A percentile compares a stretch with the other conserved stretches of the same genome.
These are phyloP conservation scores for Allomyces arbusculus DNA, from an alignment of 192 early-diverging fungal species.

Conservation along the genomic window DNA sequence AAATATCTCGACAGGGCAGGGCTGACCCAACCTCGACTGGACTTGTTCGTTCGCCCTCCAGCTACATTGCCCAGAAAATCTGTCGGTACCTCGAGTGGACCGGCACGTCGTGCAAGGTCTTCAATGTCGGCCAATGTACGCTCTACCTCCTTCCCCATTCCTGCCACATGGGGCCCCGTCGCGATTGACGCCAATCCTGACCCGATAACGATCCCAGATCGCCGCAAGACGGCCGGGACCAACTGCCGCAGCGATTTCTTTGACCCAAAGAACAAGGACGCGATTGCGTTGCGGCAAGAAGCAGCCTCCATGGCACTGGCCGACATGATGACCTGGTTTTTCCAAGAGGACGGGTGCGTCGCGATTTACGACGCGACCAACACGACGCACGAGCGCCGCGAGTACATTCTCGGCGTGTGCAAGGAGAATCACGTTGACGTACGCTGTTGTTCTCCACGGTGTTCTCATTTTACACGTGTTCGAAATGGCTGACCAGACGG, in stretches of 20 bases:
- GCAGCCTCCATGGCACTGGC: conserved; percentile 36
- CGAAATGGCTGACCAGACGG: background rate
- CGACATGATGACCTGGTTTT: conserved; percentile 87
- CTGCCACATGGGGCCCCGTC: too few relatives aligned
- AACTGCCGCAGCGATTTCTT: background rate
- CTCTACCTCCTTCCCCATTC: background rate
- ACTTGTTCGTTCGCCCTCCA: background rate
- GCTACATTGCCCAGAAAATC: conserved; percentile 12
- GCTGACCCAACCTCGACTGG: background rate
- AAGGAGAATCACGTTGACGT: conserved; percentile 36
- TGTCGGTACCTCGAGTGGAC: conserved; percentile 91
- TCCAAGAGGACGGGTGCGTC: conserved; percentile 56
- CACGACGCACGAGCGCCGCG: conserved; percentile 62
- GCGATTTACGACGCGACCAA: conserved; percentile 99
- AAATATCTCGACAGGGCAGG: background rate
- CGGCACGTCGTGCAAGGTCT: conserved; percentile 76
- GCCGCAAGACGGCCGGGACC: background rate
- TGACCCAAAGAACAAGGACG: background rate
- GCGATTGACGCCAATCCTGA: too few relatives aligned
- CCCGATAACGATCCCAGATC: background rate
- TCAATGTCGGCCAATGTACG: conserved; percentile 75
- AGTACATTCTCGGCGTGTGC: conserved; percentile 49
- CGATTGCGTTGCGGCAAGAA: background rate
- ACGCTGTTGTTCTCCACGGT: background rate
- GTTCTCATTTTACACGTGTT: background rate